These are phyloP conservation scores for Penicillium occitanis DNA, from an alignment of 2,329 filamentous ascomycete genomes.

Conservation along the genomic window DNA sequence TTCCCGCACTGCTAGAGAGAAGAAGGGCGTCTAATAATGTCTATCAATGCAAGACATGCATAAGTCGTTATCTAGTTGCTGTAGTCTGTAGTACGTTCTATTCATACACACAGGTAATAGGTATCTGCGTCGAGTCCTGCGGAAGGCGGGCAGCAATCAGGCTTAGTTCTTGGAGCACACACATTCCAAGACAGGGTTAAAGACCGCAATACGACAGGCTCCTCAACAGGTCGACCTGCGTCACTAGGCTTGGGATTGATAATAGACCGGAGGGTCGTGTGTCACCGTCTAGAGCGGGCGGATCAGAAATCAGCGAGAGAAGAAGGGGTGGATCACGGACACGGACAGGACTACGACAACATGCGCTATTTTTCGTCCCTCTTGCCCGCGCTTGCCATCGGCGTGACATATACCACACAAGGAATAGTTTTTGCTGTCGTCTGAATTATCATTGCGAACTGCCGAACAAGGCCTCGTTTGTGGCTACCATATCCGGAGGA, in stretches of 20 bases:
- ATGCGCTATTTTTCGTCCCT: conserved; percentile 15
- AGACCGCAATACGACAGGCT: background rate
- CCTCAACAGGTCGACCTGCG: background rate
- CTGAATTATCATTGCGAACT: background rate
- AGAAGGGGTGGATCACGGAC: conserved; percentile 13
- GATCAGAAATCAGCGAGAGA: conserved; percentile 13
- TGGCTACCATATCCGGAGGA: background rate
- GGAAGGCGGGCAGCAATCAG: conserved; percentile 16
- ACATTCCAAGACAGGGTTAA: background rate
- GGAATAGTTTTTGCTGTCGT: background rate
- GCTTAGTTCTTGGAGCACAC: background rate
- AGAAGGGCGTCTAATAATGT: no score
- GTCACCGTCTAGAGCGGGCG: conserved; percentile 16
- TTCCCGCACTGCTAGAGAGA: conserved; percentile 1
- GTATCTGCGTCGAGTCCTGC: background rate
- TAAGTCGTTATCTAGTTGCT: background rate
- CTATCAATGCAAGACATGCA: conserved; percentile 7
- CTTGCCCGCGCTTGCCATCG: background rate
- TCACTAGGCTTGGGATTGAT: background rate
- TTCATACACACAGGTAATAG: background rate
- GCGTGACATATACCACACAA: background rate
- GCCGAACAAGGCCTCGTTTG: background rate
- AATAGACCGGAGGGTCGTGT: conserved; percentile 7
- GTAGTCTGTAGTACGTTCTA: background rate
- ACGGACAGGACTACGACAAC: background rate